These are phyloP conservation scores for Cercospora sp. DNA, from an alignment of 2,329 filamentous ascomycete genomes.

Conservation along the genomic window DNA sequence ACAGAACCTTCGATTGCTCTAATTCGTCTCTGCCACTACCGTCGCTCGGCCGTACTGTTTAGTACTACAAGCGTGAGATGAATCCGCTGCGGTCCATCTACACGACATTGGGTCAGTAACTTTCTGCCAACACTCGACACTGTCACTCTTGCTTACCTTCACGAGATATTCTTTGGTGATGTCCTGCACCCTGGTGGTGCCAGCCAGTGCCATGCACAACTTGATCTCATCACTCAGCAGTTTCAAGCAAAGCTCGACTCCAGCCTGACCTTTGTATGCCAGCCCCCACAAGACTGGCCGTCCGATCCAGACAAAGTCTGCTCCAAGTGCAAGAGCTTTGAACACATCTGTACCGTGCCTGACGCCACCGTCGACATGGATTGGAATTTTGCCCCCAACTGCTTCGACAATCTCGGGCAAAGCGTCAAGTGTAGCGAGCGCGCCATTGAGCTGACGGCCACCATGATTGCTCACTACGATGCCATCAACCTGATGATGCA, in stretches of 20 bases:
- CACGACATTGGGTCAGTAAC: background rate
- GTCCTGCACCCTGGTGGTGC: constrained; percentile 40
- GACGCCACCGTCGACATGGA: constrained; percentile 63
- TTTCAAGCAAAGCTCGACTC: constrained; percentile 47
- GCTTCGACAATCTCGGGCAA: constrained; percentile 44
- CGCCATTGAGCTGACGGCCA: constrained; percentile 58
- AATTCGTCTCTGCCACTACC: background rate
- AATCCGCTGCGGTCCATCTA: constrained; percentile 37
- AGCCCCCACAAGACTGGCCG: constrained; percentile 54
- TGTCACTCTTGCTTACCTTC: constrained; percentile 38
- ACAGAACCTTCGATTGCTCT: background rate
- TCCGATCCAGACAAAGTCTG: constrained; percentile 53
- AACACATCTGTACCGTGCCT: constrained; percentile 58
- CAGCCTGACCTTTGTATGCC: constrained; percentile 41
- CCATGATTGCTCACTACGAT: constrained; percentile 58
- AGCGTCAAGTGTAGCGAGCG: constrained; percentile 54
- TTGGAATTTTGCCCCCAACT: constrained; percentile 51
- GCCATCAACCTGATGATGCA: constrained; percentile 45
- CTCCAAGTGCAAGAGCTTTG: constrained; percentile 57
- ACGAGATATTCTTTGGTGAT: constrained; percentile 45
- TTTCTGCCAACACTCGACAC: background rate
- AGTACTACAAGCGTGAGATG: constrained; percentile 28
- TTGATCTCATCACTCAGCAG: constrained; percentile 44
- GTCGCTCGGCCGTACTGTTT: background rate
- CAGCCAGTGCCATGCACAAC: constrained; percentile 45